These are phyloP conservation scores for Cladosporium halotolerans DNA, from an alignment of 2,329 filamentous ascomycete genomes.

Conservation along the genomic window DNA sequence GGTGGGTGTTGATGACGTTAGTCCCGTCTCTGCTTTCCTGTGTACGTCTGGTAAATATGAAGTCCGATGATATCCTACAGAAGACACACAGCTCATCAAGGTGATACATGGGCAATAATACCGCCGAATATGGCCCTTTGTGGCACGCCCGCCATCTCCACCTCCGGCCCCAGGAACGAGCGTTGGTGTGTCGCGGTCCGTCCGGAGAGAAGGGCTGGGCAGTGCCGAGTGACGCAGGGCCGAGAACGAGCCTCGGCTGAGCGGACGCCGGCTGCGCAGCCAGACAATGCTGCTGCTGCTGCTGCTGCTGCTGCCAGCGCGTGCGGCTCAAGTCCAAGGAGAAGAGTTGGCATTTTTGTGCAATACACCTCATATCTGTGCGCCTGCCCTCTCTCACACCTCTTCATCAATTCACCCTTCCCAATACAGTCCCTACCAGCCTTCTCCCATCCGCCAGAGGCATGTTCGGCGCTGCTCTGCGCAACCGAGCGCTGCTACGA, in stretches of 20 bases:
- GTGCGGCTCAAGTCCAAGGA: conserved; percentile 4
- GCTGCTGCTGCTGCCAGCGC: neutral
- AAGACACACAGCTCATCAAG: no score
- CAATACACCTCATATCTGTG: no score
- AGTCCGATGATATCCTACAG: no score
- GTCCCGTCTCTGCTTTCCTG: no score
- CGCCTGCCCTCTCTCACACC: no score
- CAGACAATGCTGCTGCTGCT: neutral
- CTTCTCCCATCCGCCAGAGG: conserved; percentile 11
- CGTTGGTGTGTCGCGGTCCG: neutral
- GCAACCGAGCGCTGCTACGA: conserved; percentile 19
- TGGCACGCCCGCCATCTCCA: neutral
- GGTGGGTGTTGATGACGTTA: no score
- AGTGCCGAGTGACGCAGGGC: neutral
- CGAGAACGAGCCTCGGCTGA: conserved; percentile 4
- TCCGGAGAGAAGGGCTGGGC: neutral
- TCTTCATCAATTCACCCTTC: neutral
- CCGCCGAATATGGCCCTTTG: no score
- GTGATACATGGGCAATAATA: no score
- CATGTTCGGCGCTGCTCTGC: conserved; percentile 24
- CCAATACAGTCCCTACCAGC: neutral
- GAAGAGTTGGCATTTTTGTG: neutral
- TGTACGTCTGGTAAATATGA: no score
- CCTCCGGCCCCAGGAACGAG: neutral
- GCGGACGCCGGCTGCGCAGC: neutral